Conservation (phyloP, 225 moss, liverwort and hornwort species). For the Pleurozium schreberi region DNA sequence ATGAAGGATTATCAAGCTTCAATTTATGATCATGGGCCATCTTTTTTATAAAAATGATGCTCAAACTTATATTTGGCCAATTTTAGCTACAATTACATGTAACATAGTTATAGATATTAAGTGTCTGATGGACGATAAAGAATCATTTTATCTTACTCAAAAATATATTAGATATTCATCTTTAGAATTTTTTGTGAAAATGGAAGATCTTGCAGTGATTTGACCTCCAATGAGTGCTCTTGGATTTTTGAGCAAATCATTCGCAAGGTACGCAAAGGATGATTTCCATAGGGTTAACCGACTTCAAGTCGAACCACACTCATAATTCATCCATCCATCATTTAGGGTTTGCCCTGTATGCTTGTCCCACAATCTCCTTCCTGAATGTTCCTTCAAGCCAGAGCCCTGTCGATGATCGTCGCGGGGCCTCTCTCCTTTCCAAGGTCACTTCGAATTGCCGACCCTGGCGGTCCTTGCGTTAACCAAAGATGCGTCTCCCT, state of each 20-base stretch:
- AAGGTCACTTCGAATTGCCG: not conserved
- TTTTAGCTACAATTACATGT: fast-evolving
- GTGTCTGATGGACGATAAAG: not conserved
- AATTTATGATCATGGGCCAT: fast-evolving
- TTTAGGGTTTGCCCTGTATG: not conserved
- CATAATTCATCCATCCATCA: not conserved
- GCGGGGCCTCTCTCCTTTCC: not conserved
- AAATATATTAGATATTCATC: not conserved
- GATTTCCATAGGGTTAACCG: too few species aligned
- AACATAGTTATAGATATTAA: not conserved
- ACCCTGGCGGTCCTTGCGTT: not conserved
- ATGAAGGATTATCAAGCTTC: not conserved
- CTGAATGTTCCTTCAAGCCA: not conserved
- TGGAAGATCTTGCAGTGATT: not conserved
- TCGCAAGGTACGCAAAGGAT: not conserved
- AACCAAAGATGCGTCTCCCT: not conserved
- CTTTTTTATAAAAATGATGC: not conserved
- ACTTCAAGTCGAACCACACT: not conserved
- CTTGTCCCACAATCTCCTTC: not conserved
- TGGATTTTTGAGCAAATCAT: not conserved
- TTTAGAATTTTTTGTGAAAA: not conserved
- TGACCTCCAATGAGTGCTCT: not conserved
- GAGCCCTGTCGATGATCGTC: not conserved
- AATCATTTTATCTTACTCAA: not conserved
- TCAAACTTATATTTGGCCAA: not conserved